phyloP scores from a whole-genome alignment of 768 basidiomycete species.

The Fibroporia radiculosa region DNA sequence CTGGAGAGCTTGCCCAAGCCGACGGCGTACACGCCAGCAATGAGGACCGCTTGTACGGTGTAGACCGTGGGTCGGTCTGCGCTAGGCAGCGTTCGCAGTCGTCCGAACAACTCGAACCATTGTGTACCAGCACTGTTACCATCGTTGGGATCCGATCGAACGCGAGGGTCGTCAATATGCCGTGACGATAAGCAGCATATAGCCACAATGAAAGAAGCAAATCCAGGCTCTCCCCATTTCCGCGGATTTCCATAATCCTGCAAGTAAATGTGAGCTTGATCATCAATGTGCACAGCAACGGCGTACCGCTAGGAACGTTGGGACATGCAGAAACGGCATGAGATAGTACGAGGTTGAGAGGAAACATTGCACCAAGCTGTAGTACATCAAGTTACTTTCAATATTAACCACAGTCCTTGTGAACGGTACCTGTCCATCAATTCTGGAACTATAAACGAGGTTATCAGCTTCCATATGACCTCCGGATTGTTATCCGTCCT shows the following conservation, averaged over 20 bases:
- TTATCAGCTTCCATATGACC: conserved; percentile 80
- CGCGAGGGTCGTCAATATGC: conserved; percentile 88
- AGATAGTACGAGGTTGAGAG: conserved; percentile 91
- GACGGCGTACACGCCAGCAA: conserved; percentile 90
- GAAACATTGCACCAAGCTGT: conserved; percentile 73
- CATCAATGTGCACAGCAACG: conserved; percentile 7
- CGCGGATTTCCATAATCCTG: conserved; percentile 90
- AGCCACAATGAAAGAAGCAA: conserved; percentile 89
- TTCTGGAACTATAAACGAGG: conserved; percentile 79
- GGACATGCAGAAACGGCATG: conserved; percentile 88
- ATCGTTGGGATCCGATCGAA: conserved; percentile 74
- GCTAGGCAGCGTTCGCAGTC: conserved; percentile 81
- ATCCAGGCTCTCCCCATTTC: conserved; percentile 95
- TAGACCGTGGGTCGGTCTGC: conserved; percentile 87
- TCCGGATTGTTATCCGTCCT: conserved; percentile 82
- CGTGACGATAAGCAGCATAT: conserved; percentile 87
- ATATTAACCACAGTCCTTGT: conserved; percentile 4
- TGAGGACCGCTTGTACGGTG: conserved; percentile 84
- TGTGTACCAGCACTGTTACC: conserved; percentile 85
- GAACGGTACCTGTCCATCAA: conserved; percentile 84
- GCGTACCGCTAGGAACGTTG: conserved; percentile 70
- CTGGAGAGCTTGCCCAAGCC: conserved; percentile 85
- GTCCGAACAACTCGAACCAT: conserved; percentile 86
- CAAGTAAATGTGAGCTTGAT: conserved; percentile 1
- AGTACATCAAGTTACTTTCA: conserved; percentile 9